Evolutionary conservation across 345 rosid genomes (phyloP).

Genomic region (Salix arbutifolia): DNA sequence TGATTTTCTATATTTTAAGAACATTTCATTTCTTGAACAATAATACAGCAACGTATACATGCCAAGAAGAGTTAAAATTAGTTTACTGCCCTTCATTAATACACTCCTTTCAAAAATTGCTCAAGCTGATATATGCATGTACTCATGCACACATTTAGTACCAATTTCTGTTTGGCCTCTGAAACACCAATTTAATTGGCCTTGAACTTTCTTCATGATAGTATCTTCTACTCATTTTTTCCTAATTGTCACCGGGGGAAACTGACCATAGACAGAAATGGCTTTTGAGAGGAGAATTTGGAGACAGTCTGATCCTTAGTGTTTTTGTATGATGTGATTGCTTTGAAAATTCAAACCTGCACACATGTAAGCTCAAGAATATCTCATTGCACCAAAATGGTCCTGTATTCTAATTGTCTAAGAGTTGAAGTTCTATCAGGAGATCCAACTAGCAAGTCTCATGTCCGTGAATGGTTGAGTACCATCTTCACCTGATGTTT

Average conservation of each 20-base stretch:
- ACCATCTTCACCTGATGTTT: background rate
- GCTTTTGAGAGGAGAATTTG: background rate
- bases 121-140: background rate
- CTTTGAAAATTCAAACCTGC: background rate
- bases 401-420: background rate
- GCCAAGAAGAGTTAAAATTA: background rate
- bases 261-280: background rate
- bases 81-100: background rate
- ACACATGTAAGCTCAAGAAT: background rate
- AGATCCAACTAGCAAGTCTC: background rate
- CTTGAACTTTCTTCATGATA: background rate
- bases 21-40: background rate
- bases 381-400: background rate
- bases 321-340: background rate
- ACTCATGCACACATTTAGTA: background rate
- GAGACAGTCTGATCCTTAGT: background rate
- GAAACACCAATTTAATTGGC: background rate
- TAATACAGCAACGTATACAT: background rate
- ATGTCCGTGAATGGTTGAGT: background rate
- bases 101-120: background rate
- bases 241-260: background rate
- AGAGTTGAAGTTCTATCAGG: background rate
- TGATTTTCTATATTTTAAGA: background rate
- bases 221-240: background rate
- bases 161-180: background rate